These are phyloP conservation scores for Chalciporus sphaerocephalus DNA, from an alignment of 768 basidiomycete genomes.

Conservation along the genomic window DNA sequence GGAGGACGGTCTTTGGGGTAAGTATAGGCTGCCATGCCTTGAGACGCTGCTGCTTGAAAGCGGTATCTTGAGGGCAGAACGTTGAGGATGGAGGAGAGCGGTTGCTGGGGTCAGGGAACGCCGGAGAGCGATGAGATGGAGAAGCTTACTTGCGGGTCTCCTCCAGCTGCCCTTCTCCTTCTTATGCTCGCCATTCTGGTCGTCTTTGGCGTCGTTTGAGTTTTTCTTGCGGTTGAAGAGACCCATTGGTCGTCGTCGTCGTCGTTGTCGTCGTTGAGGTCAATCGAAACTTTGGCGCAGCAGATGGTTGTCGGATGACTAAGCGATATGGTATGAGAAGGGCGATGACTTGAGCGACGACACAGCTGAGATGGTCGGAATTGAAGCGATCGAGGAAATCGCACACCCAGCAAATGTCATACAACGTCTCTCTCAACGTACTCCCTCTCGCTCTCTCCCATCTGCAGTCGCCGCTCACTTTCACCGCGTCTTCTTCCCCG, in stretches of 20 bases:
- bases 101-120: slow-evolving; percentile 13
- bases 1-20: slow-evolving; percentile 95
- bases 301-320: too few species aligned
- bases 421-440: slow-evolving; percentile 45
- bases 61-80: slow-evolving; percentile 62
- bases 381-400: slow-evolving; percentile 46
- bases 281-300: too few species aligned
- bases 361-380: slow-evolving; percentile 44
- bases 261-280: slow-evolving; percentile 7
- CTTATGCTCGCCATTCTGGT: slow-evolving; percentile 49
- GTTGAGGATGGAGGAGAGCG: background rate
- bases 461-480: background rate
- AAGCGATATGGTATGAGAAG: too few species aligned
- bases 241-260: slow-evolving; percentile 39
- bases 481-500: slow-evolving; percentile 8
- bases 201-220: slow-evolving; percentile 31
- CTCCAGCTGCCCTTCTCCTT: slow-evolving; percentile 87
- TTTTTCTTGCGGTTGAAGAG: slow-evolving; percentile 55
- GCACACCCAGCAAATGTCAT: slow-evolving; percentile 47
- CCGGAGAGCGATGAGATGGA: slow-evolving; percentile 4
- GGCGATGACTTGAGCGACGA: slow-evolving; percentile 17
- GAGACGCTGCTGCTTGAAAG: slow-evolving; percentile 98
- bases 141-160: slow-evolving; percentile 68
- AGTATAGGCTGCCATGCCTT: slow-evolving; percentile 99
- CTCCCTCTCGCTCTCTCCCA: slow-evolving; percentile 1